Evolutionary conservation across 2,329 filamentous ascomycete genomes (phyloP).

Genomic region (Pyricularia grisea): DNA sequence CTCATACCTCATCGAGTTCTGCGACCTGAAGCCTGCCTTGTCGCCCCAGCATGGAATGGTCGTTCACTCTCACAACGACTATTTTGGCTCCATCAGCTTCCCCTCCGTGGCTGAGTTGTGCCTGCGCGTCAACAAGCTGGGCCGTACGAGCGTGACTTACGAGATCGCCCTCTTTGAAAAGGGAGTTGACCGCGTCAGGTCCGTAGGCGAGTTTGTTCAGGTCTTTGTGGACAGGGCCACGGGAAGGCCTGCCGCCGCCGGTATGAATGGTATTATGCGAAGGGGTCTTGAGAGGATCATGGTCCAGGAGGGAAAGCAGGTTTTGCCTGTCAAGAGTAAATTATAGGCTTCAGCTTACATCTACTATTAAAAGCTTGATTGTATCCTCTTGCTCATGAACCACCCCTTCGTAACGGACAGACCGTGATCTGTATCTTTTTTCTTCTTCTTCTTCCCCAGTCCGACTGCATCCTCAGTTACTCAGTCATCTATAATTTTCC

Average conservation of each 20-base stretch:
- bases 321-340: constrained; percentile 2
- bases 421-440: background rate
- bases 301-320: constrained; percentile 13
- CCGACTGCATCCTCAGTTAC: no score
- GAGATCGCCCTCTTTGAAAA: constrained; percentile 80
- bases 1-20: constrained; percentile 73
- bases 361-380: background rate
- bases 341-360: background rate
- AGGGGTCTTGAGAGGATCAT: constrained; percentile 48
- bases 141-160: constrained; percentile 80
- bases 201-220: constrained; percentile 79
- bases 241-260: constrained; percentile 54
- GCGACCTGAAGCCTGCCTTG: constrained; percentile 60
- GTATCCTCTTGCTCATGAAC: no score
- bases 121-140: constrained; percentile 73
- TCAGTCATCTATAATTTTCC: no score
- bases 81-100: constrained; percentile 72
- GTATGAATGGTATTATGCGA: constrained; percentile 53
- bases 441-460: background rate
- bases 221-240: constrained; percentile 75
- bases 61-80: constrained; percentile 78
- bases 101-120: constrained; percentile 75
- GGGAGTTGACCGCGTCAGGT: constrained; percentile 63
- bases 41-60: constrained; percentile 73
- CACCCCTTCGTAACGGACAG: no score